Conservation (phyloP, 2,329 filamentous ascomycete species). For the Sphaerulina populicola region DNA sequence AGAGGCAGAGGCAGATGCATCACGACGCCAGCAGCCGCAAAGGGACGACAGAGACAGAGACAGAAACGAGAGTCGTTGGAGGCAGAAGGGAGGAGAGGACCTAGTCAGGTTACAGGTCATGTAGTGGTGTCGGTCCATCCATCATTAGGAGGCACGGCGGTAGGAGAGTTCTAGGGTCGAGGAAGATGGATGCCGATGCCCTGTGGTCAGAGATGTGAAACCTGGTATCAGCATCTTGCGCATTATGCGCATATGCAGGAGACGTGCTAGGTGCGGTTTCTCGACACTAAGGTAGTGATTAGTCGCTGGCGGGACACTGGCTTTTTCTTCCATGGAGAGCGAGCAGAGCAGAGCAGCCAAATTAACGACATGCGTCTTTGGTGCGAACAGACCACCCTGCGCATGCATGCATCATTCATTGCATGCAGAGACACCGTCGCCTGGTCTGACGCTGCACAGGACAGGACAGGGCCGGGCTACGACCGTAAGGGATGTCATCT, state of each 20-base stretch:
- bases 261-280: conserved; percentile 10
- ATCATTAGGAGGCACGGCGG: no score
- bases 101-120: no score
- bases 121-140: no score
- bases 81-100: conserved; percentile 11
- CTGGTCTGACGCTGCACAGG: conserved; percentile 1
- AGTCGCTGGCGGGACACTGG: not conserved
- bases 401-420: no score
- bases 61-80: conserved; percentile 15
- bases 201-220: conserved; percentile 21
- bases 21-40: conserved; percentile 20
- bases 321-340: not conserved
- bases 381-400: conserved; percentile 3
- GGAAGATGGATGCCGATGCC: conserved; percentile 8
- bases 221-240: conserved; percentile 18
- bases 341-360: conserved; percentile 4
- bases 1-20: conserved; percentile 15
- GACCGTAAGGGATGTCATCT: not conserved
- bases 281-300: no score
- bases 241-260: conserved; percentile 17
- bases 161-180: not conserved
- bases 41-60: conserved; percentile 12
- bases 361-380: conserved; percentile 9
- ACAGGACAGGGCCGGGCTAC: not conserved
- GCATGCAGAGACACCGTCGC: conserved; percentile 1